A percentile compares a stretch with the other conserved stretches of the same genome.
Conservation (phyloP, 306 rosid genomes). For the Medicago lupulina region DNA sequence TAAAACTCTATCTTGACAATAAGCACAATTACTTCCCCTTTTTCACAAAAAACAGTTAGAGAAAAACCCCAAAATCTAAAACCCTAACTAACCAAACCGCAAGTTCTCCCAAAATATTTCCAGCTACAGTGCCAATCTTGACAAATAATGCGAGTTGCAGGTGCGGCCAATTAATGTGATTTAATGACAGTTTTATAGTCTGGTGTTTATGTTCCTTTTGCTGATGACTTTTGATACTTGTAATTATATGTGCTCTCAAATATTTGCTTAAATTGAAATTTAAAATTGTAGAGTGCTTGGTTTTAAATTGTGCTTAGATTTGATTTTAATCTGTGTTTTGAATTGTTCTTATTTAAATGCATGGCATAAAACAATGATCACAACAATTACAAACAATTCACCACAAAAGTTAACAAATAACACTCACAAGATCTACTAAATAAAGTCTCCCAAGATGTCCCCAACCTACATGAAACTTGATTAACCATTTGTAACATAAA, state of each 20-base stretch:
- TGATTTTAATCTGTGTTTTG: too few relatives aligned
- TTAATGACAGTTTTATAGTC: too few relatives aligned
- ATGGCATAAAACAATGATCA: neutral
- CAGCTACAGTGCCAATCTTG: neutral
- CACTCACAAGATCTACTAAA: too few relatives aligned
- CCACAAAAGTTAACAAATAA: neutral
- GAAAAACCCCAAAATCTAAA: too few relatives aligned
- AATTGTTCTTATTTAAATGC: neutral
- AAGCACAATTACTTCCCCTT: too few relatives aligned
- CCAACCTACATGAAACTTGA: neutral
- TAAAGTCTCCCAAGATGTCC: neutral
- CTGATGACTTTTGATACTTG: too few relatives aligned
- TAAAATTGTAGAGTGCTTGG: neutral
- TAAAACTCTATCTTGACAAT: too few relatives aligned
- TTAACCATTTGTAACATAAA: too few relatives aligned
- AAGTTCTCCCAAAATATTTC: neutral
- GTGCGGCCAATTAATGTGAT: too few relatives aligned
- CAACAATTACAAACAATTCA: neutral
- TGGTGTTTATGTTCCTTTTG: too few relatives aligned
- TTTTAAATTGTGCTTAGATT: neutral
- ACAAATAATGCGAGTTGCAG: neutral
- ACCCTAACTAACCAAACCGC: too few relatives aligned
- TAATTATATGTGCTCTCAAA: neutral
- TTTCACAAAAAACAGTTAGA: too few relatives aligned
- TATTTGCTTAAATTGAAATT: neutral